Evolutionary conservation across 495 filamentous ascomycete genomes (phyloP), one percentile per base, ranked within the genome.

Genomic region (Immersiella caudata): DNA sequence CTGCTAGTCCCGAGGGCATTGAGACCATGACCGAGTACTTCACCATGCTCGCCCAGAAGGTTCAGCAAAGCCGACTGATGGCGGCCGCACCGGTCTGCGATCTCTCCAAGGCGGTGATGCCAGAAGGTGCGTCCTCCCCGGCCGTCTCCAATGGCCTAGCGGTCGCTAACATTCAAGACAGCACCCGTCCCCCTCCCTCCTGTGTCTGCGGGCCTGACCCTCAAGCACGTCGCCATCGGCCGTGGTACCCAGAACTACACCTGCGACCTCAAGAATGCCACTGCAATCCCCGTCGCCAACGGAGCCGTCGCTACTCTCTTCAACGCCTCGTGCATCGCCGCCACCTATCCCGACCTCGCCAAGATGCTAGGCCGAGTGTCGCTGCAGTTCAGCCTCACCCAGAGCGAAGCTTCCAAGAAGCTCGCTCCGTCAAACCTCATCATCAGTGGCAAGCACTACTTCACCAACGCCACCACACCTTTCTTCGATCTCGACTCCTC

Each of bases 201-300:
- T 49, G 86, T 87, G 16, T 78, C 82, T 20, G 67, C 81, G 9
- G 90, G 87, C 60, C 79, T 91, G 16, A 78, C 62, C 0, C 81
- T 93, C 29, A 86, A 84, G 74, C 92, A 95, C 74, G 89, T 97
- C 33, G 92, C 88, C 71, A 81, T 98, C 59, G 94, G 94, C 72
- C 89, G 92, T 36, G 94, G 94, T 46, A 94, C 89, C 12, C 86
- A 97, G 81, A 97, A 97, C 84, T 98, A 97, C 79, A 93, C 92
- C 65, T 97, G 94, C 82, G 81, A 85, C 40, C 74, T 83, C 35
- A 79, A 79, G 62, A 84, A 86, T 69, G 73, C 85, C 2, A 77
- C 82, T 0, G 84, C 87, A 0, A 74, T 78, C 0, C 94, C 94
- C n/a, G 75, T 74, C 5, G 77, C 87, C 20, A 75, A 84, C 50